Evolutionary conservation across 1,284 basidiomycete genomes (phyloP).

Genomic region (Agroathelia rolfsii): DNA sequence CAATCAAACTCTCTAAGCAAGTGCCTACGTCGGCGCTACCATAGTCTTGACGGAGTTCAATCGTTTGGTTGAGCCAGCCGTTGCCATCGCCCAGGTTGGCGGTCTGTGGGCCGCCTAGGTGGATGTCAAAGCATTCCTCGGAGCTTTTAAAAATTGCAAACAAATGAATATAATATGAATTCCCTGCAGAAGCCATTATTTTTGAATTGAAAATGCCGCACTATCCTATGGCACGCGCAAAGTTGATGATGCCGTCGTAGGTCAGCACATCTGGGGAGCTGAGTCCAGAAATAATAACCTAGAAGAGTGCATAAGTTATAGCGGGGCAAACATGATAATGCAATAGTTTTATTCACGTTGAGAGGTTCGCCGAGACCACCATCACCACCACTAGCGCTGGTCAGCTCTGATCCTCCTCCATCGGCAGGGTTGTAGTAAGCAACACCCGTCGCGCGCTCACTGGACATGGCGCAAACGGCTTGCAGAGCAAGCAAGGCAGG

Average conservation of each 20-base stretch:
- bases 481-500: too few species aligned
- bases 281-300: conserved; percentile 38
- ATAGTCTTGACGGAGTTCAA: conserved; percentile 61
- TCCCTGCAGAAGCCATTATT: conserved; percentile 1
- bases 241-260: conserved; percentile 49
- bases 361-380: conserved; percentile 55
- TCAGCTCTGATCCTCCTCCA: conserved; percentile 45
- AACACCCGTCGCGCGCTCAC: too few species aligned
- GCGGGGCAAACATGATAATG: conserved; percentile 1
- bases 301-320: neutral
- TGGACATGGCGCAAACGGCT: too few species aligned
- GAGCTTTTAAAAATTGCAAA: conserved; percentile 31
- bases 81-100: conserved; percentile 68
- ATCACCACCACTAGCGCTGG: conserved; percentile 31
- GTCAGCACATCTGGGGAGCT: conserved; percentile 64
- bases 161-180: conserved; percentile 3
- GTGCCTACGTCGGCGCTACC: conserved; percentile 46
- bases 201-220: conserved; percentile 19
- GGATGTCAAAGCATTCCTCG: conserved; percentile 63
- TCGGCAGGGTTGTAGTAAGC: conserved; percentile 34
- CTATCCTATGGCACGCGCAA: conserved; percentile 57
- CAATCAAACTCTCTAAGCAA: conserved; percentile 51
- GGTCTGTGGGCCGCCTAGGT: conserved; percentile 49
- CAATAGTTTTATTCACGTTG: conserved; percentile 37
- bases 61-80: conserved; percentile 48